Evolutionary conservation across 805 yeast genomes (phyloP), one percentile per base, ranked within the genome.

Genomic region (Teunomyces kruisii): DNA sequence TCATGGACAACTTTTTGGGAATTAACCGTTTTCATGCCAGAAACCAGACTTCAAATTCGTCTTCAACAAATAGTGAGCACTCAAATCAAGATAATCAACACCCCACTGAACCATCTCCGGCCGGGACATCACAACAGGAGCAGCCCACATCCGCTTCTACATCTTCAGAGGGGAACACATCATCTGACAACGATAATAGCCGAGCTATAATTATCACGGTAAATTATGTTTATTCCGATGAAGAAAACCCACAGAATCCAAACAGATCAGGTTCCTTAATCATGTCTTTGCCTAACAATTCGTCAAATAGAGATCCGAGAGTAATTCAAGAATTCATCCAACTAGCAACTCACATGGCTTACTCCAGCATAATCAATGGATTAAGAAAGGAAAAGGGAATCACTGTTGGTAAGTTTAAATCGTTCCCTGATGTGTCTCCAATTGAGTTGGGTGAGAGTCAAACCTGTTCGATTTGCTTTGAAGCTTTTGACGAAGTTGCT

Each of bases 321-420:
- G 73, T 79, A 29, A 68, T 84, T 27, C 83, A 80, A 55, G 80
- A 78, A 29, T 71, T 85, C 44, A 78, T 86, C 9, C 70, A 83
- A 22, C 64, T 85, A 45, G 89, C 90, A 2, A 83, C 91, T 0
- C 80, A 81, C 19, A 74, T 85, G 62, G 90, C 90, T 1, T 72
- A 83, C 59, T 68, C 84, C 32, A 80, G 88, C 12, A 78, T 84
- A 30, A 72, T 79, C 3, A 74, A 77, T 15, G 72, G 76, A 32
- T 65, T 76, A 26, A 70, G 74, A 45, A 72, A 70, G 44, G 68
- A 74, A 14, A 69, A 74, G 30, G 88, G 88, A 8, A 70, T 83
- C 3, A 67, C 84, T 0, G 61, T 70, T 16, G 77, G 76, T 19
- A 33, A 15, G 12, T 84, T 85, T 62, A 76, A 76, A 27, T 64